Evolutionary conservation across 2,329 filamentous ascomycete species (phyloP).

Genomic region (Diatrype stigma): DNA sequence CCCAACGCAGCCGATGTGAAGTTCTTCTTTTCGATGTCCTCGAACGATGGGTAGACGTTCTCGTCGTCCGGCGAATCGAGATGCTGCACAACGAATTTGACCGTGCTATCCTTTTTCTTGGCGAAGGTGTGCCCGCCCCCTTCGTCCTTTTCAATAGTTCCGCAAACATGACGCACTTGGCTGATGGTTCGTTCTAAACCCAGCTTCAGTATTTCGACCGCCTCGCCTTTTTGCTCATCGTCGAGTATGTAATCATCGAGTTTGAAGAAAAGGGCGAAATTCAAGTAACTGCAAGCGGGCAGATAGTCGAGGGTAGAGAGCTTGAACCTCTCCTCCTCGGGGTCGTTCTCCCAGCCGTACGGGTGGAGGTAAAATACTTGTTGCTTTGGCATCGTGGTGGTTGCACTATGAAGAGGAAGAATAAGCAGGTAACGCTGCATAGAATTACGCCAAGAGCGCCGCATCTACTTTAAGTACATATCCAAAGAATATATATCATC

Average conservation of each 20-base stretch:
- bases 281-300: slow-evolving; percentile 4
- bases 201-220: slow-evolving; percentile 19
- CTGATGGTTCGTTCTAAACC: slow-evolving; percentile 31
- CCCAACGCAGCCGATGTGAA: slow-evolving; percentile 29
- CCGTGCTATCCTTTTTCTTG: slow-evolving; percentile 27
- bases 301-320: slow-evolving; percentile 14
- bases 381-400: not conserved
- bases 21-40: slow-evolving; percentile 31
- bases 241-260: not conserved
- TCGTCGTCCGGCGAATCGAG: slow-evolving; percentile 28
- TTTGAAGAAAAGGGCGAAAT: slow-evolving; percentile 9
- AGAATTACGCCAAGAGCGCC: no score
- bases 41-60: slow-evolving; percentile 32
- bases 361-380: slow-evolving; percentile 6
- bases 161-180: slow-evolving; percentile 32
- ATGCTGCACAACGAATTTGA: slow-evolving; percentile 30
- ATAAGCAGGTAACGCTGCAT: no score
- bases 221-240: slow-evolving; percentile 1
- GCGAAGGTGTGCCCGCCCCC: slow-evolving; percentile 29
- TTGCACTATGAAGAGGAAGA: no score
- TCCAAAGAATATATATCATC: no score
- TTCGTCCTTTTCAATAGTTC: slow-evolving; percentile 32
- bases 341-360: slow-evolving; percentile 14
- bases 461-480: no score
- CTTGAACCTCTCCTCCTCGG: slow-evolving; percentile 10